Evolutionary conservation across 2,329 filamentous ascomycete genomes (phyloP), one percentile per base, ranked within the genome.

Genomic region (Aphanoascus verrucosus): DNA sequence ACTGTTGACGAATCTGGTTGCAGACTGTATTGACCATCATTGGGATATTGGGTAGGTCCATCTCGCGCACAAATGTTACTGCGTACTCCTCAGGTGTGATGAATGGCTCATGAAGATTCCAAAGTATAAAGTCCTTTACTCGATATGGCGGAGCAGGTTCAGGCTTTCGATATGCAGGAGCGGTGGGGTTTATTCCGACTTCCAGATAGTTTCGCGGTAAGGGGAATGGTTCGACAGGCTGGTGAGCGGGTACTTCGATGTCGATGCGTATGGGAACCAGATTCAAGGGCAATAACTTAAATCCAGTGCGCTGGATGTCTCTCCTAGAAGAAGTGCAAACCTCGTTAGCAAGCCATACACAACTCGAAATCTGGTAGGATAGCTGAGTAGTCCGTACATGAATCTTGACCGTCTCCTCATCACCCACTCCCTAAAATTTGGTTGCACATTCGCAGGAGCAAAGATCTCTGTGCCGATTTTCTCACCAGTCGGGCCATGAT

Each of bases 181-280:
- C 74, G 4, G 80, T 81, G 55, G 85, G 82, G 64, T 94, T 72
- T 55, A 75, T 64, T 34, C 65, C 64, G 15, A 68, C 63, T 58
- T 75, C 71, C 57, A 69, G 58, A 28, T 68, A 62, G 38, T 66
- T 62, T 51, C 71, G 68, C 17, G 74, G 73, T 44, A 74, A 58
- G 35, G 72, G 71, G 52, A 74, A 74, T 1, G 73, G 73, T 52
- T 75, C 69, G 20, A 70, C 62, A 14, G 73, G 74, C 53, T 71
- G 72, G 62, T 72, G 93, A 53, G 88, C 76, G 46, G 88, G 84
- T 32, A 98, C 84, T 66, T 97, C 91, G 66, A 97, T 78, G 65
- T 98, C 93, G 69, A 98, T 94, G 56, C 91, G 87, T 63, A 98
- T 96, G 15, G 93, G 93, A 56, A 98, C 91, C 51, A 97, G 77